phyloP scores from a whole-genome alignment of 306 rosid genomes.

The Trifolium repens region DNA sequence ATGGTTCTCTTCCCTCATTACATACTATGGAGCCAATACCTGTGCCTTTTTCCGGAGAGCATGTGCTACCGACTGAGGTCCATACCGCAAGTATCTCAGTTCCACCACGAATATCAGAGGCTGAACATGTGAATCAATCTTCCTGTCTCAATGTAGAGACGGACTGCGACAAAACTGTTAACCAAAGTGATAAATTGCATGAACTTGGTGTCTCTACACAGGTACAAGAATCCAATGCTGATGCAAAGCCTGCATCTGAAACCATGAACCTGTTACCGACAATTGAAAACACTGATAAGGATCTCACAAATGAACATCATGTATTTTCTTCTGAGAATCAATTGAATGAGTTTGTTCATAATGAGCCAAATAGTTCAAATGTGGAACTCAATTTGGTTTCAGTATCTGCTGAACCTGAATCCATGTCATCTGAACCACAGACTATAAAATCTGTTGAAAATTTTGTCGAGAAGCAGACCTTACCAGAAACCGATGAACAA shows the following conservation, averaged over 20 bases:
- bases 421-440: slow-evolving; percentile 31
- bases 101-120: slow-evolving; percentile 35
- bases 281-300: slow-evolving; percentile 30
- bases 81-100: background rate
- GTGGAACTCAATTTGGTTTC: slow-evolving; percentile 49
- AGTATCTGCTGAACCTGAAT: slow-evolving; percentile 45
- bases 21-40: slow-evolving; percentile 42
- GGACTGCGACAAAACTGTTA: slow-evolving; percentile 33
- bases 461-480: slow-evolving; percentile 42
- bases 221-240: slow-evolving; percentile 45
- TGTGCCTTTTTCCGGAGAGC: slow-evolving; percentile 36
- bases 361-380: slow-evolving; percentile 39
- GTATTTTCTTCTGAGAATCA: slow-evolving; percentile 34
- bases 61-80: slow-evolving; percentile 27
- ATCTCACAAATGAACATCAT: slow-evolving; percentile 41
- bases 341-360: slow-evolving; percentile 42
- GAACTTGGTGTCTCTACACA: slow-evolving; percentile 37
- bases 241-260: slow-evolving; percentile 43
- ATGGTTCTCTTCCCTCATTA: slow-evolving; percentile 41
- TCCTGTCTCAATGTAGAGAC: slow-evolving; percentile 12
- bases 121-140: slow-evolving; percentile 39
- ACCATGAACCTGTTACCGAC: slow-evolving; percentile 37
- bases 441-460: slow-evolving; percentile 33
- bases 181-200: slow-evolving; percentile 38
- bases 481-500: slow-evolving; percentile 20